Base-by-base conservation (phyloP, 495 filamentous ascomycete species). In the Aspergillus kassunensis region DNA sequence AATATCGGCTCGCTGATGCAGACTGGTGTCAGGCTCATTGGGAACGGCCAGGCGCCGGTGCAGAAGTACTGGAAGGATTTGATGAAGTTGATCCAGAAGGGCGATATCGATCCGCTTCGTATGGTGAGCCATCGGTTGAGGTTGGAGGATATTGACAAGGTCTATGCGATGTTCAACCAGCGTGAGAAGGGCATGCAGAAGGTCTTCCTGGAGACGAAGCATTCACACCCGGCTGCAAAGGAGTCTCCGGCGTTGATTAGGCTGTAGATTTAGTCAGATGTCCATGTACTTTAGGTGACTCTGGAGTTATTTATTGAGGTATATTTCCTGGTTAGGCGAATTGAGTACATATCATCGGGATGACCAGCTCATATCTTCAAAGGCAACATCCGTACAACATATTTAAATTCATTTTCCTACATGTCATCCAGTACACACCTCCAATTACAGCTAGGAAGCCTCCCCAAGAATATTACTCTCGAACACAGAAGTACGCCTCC, bases 1-100 rank as follows among this genome's bases (percentile, higher is more conserved):
- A 88, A 89, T 58, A 84, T 95, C 58, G 88, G 91, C 24, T 79
- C 88, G 1, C 59, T 96, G 16, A 96, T 96, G 91, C 83, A 95
- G 67, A 84, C 86, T 40, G 90, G 91, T 23, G 83, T 95, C 55
- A 81, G 83, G 1, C 75, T 95, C 13, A 86, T 88, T 51, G 88
- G 91, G 37, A 89, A 89, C 61, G 89, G 91, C 3, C 90, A 95
- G 64, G 86, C 88, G 0, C 89, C 88, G 0, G 89, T 95, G 5
- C 88, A 91, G 36, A 80, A 80, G 48, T 93, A 95, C 69, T 95
- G 88, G 90, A 72, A 87, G 19, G 73, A 88, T 1, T 69, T 95
- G 20, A 74, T 92, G 46, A 64, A 78, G 43, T 82, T 81, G 76
- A 86, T 95, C 47, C 75, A 82, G 60, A 66, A 66, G 3, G 80